Base-by-base conservation (phyloP, 345 rosid species). In the Linum usitatissimum region DNA sequence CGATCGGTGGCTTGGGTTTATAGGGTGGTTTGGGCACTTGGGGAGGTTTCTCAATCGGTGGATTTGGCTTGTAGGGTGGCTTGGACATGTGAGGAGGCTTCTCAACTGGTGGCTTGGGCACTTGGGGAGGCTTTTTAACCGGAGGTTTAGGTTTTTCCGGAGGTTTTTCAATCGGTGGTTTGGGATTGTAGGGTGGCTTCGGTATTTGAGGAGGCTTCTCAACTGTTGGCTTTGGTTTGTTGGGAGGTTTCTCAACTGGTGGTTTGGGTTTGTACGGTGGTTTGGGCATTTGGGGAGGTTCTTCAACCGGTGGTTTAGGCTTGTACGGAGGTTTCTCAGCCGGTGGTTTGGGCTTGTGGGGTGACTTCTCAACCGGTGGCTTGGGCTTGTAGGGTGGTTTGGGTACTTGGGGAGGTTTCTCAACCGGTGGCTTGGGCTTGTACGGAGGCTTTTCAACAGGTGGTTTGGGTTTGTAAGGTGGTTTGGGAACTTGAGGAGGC, bases 301-400 rank as follows among this genome's bases (percentile, higher is more conserved):
- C 18, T 0, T 7, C 53, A 7, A 28, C 9, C 3, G 74, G 75
- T 5, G 79, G 75, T 19, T 56, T 70, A 8, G 74, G 71, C 3
- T 39, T 20, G 2, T 28, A 21, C 12, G 75, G 77, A 2, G 74
- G 80, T 2, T 61, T 39, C 0, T 71, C 74, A 6, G 59, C 8
- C 6, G 77, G 80, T 0, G 80, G 77, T 9, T 69, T 74, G 0
- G 82, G 80, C 3, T 53, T 20, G 8, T 8, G 0, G 4, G 75
- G 74, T 0, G 75, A 76, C 5, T 61, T 30, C 0, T 30, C 57
- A 6, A 54, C 28, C 59, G 0, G 68, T 23, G 53, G 74, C 30
- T 49, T 14, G 1, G 21, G 53, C 3, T 9, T 14, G 51, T 45
- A 4, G 14, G 73, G 69, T 53, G 65, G 65, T 3, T 19, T 18